Conservation (phyloP, 2,329 filamentous ascomycete genomes). For the Fusarium clavum region DNA sequence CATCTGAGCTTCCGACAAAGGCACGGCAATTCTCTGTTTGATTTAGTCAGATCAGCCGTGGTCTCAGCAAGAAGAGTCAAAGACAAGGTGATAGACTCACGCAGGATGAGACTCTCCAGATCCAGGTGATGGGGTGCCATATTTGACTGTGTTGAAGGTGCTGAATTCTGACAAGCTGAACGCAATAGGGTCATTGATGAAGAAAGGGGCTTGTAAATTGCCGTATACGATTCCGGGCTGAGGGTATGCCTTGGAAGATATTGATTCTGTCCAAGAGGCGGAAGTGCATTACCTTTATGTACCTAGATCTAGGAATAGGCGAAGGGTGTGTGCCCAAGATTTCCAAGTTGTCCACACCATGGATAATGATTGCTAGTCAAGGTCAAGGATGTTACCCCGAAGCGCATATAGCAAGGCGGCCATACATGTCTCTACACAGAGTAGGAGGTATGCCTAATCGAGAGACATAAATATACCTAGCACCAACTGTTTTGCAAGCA, state of each 20-base stretch:
- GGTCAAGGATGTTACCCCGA: conserved; percentile 5
- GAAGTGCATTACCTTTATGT: conserved; percentile 32
- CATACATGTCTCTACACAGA: conserved; percentile 14
- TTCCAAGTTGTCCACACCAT: conserved; percentile 1
- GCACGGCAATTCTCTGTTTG: conserved; percentile 46
- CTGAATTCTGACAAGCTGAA: conserved; percentile 7
- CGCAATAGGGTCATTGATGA: conserved; percentile 34
- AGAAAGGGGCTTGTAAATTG: neutral
- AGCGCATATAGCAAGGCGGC: conserved; percentile 9
- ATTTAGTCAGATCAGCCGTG: neutral
- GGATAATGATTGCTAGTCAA: conserved; percentile 1
- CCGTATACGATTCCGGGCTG: neutral
- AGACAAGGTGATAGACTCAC: conserved; percentile 5
- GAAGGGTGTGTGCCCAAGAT: neutral
- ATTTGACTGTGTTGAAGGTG: conserved; percentile 15
- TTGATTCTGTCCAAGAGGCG: neutral
- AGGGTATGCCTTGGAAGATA: neutral
- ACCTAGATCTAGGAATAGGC: neutral
- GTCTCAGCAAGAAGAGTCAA: neutral
- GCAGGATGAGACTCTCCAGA: conserved; percentile 23
- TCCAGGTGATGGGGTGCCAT: conserved; percentile 28
- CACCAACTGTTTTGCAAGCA: conserved; percentile 2
- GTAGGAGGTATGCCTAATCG: conserved; percentile 16
- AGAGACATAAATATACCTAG: conserved; percentile 2
- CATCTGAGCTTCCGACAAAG: conserved; percentile 40